phyloP scores from a whole-genome alignment of 768 basidiomycete species.

The Mycena polygramma region DNA sequence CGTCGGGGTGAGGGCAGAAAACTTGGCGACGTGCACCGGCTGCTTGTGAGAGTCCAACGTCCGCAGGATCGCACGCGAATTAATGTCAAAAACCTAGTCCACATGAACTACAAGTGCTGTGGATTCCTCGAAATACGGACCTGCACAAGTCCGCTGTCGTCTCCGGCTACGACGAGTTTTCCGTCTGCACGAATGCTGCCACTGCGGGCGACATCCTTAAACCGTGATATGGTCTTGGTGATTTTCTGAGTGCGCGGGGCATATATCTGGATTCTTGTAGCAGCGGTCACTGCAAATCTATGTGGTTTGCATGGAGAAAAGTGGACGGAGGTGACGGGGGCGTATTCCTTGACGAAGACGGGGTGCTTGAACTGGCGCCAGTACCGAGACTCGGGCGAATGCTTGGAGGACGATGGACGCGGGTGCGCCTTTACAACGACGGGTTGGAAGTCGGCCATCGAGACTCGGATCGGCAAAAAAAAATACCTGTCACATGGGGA shows the following conservation, averaged over 20 bases:
- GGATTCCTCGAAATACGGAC: constrained; percentile 49
- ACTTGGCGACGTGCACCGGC: constrained; percentile 95
- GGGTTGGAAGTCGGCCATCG: constrained; percentile 84
- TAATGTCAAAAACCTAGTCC: constrained; percentile 89
- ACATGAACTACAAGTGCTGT: constrained; percentile 3
- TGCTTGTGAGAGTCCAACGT: constrained; percentile 95
- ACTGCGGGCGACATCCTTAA: constrained; percentile 95
- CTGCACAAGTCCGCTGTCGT: constrained; percentile 92
- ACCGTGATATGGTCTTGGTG: constrained; percentile 95
- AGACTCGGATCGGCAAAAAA: constrained; percentile 29
- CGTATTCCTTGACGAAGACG: constrained; percentile 97
- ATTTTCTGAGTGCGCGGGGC: constrained; percentile 97
- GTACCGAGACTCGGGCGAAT: constrained; percentile 81
- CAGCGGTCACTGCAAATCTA: constrained; percentile 95
- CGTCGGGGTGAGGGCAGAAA: constrained; percentile 84
- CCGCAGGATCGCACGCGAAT: constrained; percentile 92
- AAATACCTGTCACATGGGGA: constrained; percentile 39
- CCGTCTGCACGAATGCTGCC: constrained; percentile 93
- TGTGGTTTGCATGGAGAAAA: constrained; percentile 92
- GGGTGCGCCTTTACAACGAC: constrained; percentile 76
- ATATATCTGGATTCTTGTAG: constrained; percentile 94
- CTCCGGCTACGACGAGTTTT: constrained; percentile 94
- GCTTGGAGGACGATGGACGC: constrained; percentile 65
- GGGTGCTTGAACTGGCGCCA: constrained; percentile 92
- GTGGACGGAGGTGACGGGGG: constrained; percentile 94